Conservation (phyloP, 2,329 filamentous ascomycete species). For the Herpotrichia juniperi region DNA sequence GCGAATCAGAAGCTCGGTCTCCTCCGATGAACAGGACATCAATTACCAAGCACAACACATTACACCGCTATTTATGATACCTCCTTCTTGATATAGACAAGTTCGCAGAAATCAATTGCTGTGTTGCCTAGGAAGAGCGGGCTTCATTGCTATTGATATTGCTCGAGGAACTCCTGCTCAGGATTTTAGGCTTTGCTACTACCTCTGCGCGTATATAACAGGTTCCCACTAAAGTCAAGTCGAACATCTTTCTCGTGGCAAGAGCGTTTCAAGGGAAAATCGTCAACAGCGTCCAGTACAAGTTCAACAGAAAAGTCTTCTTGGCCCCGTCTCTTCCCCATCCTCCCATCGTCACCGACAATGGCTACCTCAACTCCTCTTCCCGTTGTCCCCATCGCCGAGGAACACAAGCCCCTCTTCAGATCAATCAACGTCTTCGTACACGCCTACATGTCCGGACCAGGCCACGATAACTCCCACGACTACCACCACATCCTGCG, state of each 20-base stretch:
- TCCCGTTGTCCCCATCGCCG: conserved; percentile 32
- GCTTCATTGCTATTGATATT: not conserved
- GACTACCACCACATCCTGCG: conserved; percentile 85
- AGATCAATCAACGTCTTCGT: conserved; percentile 38
- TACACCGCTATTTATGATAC: conserved; percentile 4
- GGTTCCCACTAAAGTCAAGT: too few relatives aligned
- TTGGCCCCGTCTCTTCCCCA: too few relatives aligned
- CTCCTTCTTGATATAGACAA: not conserved
- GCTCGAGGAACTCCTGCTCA: too few relatives aligned
- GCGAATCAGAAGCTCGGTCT: not conserved
- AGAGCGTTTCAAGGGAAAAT: too few relatives aligned
- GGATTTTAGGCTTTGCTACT: too few relatives aligned
- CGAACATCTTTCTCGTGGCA: too few relatives aligned
- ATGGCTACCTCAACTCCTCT: conserved; percentile 26
- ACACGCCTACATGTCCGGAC: conserved; percentile 43
- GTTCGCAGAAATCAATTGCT: too few relatives aligned
- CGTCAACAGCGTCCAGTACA: too few relatives aligned
- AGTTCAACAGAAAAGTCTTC: too few relatives aligned
- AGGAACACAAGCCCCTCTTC: conserved; percentile 29
- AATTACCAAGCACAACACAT: conserved; percentile 3
- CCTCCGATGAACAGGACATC: not conserved
- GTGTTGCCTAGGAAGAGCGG: not conserved
- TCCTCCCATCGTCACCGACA: not conserved
- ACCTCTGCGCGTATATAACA: too few relatives aligned
- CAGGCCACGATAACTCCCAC: conserved; percentile 73